phyloP scores from a whole-genome alignment of 495 filamentous ascomycete species.

The Aspergillus carlsbadensis region DNA sequence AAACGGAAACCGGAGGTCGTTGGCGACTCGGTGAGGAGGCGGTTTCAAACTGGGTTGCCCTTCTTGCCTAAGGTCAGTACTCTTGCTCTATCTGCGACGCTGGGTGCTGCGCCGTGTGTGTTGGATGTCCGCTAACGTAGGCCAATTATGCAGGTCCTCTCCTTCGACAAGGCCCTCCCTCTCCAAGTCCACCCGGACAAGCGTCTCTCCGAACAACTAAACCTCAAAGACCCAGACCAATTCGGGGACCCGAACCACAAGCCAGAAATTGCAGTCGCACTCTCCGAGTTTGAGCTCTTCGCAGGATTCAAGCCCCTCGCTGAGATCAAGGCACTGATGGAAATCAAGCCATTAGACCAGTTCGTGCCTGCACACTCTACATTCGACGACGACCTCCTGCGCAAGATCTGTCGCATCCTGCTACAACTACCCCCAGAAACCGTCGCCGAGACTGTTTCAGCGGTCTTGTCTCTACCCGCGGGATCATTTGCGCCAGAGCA shows the following conservation, averaged over 20 bases:
- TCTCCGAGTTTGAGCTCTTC: constrained; percentile 78
- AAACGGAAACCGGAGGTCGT: constrained; percentile 65
- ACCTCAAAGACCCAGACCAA: constrained; percentile 53
- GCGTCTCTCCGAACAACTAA: constrained; percentile 57
- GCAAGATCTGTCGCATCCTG: constrained; percentile 54
- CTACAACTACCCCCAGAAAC: constrained; percentile 52
- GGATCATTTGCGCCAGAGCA: constrained; percentile 49
- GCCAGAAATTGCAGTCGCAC: constrained; percentile 76
- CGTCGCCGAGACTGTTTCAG: constrained; percentile 48
- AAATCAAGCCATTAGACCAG: constrained; percentile 48
- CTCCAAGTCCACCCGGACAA: constrained; percentile 81
- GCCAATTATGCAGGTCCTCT: constrained; percentile 55
- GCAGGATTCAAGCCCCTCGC: constrained; percentile 65
- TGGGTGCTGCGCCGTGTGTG: too few relatives aligned
- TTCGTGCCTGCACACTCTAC: constrained; percentile 50
- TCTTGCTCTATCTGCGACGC: too few relatives aligned
- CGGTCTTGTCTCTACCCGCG: constrained; percentile 47
- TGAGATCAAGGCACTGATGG: constrained; percentile 40
- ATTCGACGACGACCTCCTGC: constrained; percentile 63
- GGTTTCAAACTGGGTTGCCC: constrained; percentile 65
- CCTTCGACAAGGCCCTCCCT: constrained; percentile 74
- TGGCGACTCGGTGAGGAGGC: constrained; percentile 60
- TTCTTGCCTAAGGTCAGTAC: constrained; percentile 66
- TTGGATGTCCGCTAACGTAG: too few relatives aligned
- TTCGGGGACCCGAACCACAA: constrained; percentile 79